These are phyloP conservation scores for Globisporangium cystogenes DNA, from an alignment of 352 stramenopile genomes.

Conservation along the genomic window DNA sequence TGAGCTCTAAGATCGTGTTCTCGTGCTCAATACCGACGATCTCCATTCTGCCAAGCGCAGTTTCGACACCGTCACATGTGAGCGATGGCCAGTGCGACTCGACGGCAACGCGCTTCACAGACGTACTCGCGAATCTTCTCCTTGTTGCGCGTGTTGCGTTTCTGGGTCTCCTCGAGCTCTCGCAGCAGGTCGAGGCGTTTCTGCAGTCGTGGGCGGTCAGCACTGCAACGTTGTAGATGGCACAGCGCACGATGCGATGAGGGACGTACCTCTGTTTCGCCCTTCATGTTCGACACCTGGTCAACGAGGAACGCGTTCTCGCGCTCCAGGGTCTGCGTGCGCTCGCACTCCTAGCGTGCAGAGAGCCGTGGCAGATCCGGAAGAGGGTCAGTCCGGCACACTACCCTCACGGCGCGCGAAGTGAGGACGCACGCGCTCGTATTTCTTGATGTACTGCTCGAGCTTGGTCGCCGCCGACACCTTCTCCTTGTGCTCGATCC, in stretches of 20 bases:
- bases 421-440: slow-evolving; percentile 35
- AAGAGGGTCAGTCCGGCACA: background rate
- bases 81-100: background rate
- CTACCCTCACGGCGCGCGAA: background rate
- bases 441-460: slow-evolving; percentile 80
- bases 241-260: background rate
- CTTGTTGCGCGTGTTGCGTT: slow-evolving; percentile 59
- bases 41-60: slow-evolving; percentile 35
- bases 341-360: slow-evolving; percentile 39
- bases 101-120: too few relatives aligned
- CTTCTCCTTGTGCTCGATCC: slow-evolving; percentile 65
- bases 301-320: slow-evolving; percentile 68
- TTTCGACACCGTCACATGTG: background rate
- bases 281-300: slow-evolving; percentile 67
- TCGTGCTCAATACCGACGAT: slow-evolving; percentile 67
- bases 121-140: slow-evolving; percentile 63
- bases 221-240: background rate
- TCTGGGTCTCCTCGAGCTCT: slow-evolving; percentile 65
- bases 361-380: background rate
- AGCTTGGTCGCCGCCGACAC: slow-evolving; percentile 55
- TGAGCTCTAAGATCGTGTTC: slow-evolving; percentile 67
- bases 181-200: slow-evolving; percentile 65
- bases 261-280: slow-evolving; percentile 50
- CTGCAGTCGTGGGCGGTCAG: slow-evolving; percentile 9
- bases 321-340: slow-evolving; percentile 45